These are phyloP conservation scores for Parasitella parasitica DNA, from an alignment of 371 early-diverging fungal species.

Conservation along the genomic window DNA sequence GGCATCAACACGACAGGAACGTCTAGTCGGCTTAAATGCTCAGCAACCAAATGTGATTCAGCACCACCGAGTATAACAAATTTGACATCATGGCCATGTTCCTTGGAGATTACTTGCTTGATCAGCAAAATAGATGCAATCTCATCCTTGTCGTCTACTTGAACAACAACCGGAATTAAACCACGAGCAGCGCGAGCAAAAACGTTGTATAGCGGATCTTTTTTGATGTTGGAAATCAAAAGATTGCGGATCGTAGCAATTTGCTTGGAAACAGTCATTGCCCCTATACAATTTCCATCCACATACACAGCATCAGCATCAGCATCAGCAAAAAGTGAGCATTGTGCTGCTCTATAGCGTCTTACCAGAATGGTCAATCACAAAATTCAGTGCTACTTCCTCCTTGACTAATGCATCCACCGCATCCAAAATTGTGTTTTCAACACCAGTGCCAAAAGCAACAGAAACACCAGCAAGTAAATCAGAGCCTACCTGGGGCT, in stretches of 20 bases:
- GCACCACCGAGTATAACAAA: constrained; percentile 65
- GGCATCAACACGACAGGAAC: constrained; percentile 70
- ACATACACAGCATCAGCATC: too few relatives aligned
- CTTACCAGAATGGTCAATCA: constrained; percentile 35
- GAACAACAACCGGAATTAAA: constrained; percentile 61
- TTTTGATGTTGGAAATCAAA: constrained; percentile 31
- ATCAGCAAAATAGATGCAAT: constrained; percentile 61
- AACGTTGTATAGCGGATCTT: constrained; percentile 26
- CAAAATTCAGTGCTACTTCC: constrained; percentile 63
- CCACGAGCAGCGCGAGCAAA: constrained; percentile 60
- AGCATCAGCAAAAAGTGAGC: not conserved
- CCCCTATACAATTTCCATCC: too few relatives aligned
- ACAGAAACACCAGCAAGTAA: constrained; percentile 56
- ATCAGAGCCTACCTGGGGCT: constrained; percentile 35
- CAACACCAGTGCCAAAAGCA: constrained; percentile 58
- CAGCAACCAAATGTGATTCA: constrained; percentile 74
- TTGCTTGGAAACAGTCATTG: constrained; percentile 63
- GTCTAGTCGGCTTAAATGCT: constrained; percentile 49
- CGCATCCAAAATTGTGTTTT: constrained; percentile 42
- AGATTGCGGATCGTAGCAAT: constrained; percentile 60
- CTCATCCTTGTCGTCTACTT: constrained; percentile 70
- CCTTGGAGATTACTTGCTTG: constrained; percentile 38
- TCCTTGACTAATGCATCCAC: constrained; percentile 55
- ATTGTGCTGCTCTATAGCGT: not conserved
- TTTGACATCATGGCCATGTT: constrained; percentile 25